These are phyloP conservation scores for Glycine tomentella DNA, from an alignment of 306 rosid genomes.

Conservation along the genomic window DNA sequence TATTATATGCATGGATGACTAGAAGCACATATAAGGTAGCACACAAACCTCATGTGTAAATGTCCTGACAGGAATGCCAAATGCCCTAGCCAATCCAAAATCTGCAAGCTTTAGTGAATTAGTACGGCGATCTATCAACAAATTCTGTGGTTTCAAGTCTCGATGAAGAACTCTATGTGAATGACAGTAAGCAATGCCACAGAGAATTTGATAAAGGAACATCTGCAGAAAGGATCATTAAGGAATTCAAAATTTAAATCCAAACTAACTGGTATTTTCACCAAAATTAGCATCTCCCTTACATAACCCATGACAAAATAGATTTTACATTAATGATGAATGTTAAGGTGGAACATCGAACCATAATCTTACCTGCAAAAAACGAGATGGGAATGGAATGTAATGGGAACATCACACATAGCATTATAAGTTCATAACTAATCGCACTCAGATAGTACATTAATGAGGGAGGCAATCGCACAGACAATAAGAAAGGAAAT, in stretches of 20 bases:
- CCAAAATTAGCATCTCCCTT: conserved; percentile 33
- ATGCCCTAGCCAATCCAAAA: conserved; percentile 98
- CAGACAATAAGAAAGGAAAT: not conserved
- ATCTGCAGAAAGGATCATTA: conserved; percentile 68
- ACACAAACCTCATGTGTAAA: conserved; percentile 90
- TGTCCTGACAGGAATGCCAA: conserved; percentile 99
- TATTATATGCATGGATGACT: conserved; percentile 13
- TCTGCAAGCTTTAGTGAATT: conserved; percentile 98
- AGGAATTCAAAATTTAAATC: conserved; percentile 48
- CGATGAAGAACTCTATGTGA: conserved; percentile 99
- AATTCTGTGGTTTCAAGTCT: conserved; percentile 96
- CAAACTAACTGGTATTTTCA: conserved; percentile 31
- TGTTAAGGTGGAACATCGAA: conserved; percentile 7
- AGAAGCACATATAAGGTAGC: conserved; percentile 36
- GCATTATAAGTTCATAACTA: not conserved
- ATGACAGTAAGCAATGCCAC: conserved; percentile 99
- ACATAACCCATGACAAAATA: conserved; percentile 34
- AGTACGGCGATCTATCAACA: conserved; percentile 92
- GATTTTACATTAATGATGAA: conserved; percentile 14
- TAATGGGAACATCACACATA: conserved; percentile 1
- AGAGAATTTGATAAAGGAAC: conserved; percentile 97
- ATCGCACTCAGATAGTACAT: not conserved
- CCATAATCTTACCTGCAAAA: conserved; percentile 12
- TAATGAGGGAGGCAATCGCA: conserved; percentile 30
- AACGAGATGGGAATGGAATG: conserved; percentile 2